Evolutionary conservation across 2,329 filamentous ascomycete species (phyloP).

Genomic region (Pyrenophora tritici-repentis): DNA sequence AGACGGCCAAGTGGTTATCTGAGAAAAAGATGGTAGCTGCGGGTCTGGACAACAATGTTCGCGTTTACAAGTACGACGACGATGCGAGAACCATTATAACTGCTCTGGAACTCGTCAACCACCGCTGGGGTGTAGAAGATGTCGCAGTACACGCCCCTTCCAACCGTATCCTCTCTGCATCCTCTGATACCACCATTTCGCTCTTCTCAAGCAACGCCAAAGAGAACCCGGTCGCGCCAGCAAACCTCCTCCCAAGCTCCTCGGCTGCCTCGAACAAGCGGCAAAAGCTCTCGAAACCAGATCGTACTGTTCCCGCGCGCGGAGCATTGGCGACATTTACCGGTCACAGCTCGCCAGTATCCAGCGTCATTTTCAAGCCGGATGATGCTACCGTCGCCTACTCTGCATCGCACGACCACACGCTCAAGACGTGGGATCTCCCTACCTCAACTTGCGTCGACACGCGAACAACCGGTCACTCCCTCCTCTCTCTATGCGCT

Average conservation of each 20-base stretch:
- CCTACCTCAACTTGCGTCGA: slow-evolving; percentile 79
- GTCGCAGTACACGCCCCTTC: slow-evolving; percentile 75
- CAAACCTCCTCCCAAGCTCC: slow-evolving; percentile 69
- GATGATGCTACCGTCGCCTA: slow-evolving; percentile 87
- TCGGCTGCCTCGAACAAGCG: slow-evolving; percentile 71
- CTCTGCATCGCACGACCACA: slow-evolving; percentile 88
- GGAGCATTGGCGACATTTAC: slow-evolving; percentile 77
- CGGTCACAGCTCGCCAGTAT: slow-evolving; percentile 74
- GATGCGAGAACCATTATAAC: slow-evolving; percentile 67
- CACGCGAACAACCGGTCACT: slow-evolving; percentile 80
- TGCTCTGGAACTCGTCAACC: slow-evolving; percentile 81
- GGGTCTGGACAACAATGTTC: slow-evolving; percentile 81
- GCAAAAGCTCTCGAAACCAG: slow-evolving; percentile 67
- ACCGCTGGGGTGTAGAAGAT: slow-evolving; percentile 74
- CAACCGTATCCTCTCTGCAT: slow-evolving; percentile 82
- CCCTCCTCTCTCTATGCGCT: slow-evolving; percentile 77
- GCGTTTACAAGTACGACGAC: slow-evolving; percentile 87
- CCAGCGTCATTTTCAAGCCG: slow-evolving; percentile 82
- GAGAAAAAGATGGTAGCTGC: slow-evolving; percentile 79
- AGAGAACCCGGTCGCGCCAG: slow-evolving; percentile 73
- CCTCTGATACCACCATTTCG: slow-evolving; percentile 80
- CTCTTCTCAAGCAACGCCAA: slow-evolving; percentile 84
- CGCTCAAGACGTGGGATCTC: slow-evolving; percentile 87
- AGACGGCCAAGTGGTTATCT: slow-evolving; percentile 80
- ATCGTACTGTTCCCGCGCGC: slow-evolving; percentile 70